These are phyloP conservation scores for Vachellia pachyceras DNA, from an alignment of 306 rosid genomes.

Conservation along the genomic window DNA sequence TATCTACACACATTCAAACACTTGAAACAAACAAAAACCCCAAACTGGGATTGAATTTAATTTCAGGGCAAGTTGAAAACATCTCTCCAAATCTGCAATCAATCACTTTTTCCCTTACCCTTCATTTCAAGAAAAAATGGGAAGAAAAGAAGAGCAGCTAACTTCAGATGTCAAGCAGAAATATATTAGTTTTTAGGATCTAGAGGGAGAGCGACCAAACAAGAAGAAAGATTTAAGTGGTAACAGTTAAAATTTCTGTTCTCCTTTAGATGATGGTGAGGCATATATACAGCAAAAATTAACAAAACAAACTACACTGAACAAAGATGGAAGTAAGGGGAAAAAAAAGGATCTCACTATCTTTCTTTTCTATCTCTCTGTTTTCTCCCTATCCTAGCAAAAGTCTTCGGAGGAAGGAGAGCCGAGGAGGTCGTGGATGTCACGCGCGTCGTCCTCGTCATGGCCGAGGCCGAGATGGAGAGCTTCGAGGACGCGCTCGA, in stretches of 20 bases:
- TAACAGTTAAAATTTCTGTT: background rate
- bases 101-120: background rate
- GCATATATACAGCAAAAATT: constrained; percentile 36
- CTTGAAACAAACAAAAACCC: background rate
- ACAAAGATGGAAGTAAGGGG: background rate
- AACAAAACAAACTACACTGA: background rate
- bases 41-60: background rate
- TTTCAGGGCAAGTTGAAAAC: background rate
- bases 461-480: no score
- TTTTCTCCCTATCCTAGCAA: constrained; percentile 2
- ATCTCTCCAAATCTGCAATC: background rate
- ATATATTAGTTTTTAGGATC: no score
- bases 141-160: no score
- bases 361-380: background rate
- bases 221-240: no score
- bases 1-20: background rate
- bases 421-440: no score
- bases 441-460: no score
- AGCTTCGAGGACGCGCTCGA: no score
- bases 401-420: no score
- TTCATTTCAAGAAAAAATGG: background rate
- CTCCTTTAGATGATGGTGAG: constrained; percentile 15
- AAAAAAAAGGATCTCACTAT: constrained; percentile 2
- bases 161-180: no score
- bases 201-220: no score